phyloP scores from a whole-genome alignment of 2,329 filamentous ascomycete genomes.

The Aspergillus tubingensis region DNA sequence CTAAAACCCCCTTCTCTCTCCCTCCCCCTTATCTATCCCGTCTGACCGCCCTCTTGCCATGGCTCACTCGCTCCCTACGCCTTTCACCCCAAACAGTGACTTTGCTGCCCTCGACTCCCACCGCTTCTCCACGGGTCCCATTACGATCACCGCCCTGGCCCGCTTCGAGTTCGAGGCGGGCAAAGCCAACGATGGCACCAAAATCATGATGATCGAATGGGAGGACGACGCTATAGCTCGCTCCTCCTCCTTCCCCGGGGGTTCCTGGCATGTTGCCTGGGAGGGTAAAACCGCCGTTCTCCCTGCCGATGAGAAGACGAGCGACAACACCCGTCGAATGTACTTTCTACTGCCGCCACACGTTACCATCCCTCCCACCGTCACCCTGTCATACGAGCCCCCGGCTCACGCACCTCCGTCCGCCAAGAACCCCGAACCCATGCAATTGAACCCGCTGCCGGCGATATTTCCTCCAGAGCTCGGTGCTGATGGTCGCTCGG shows the following conservation, averaged over 20 bases:
- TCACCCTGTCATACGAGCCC: slow-evolving; percentile 63
- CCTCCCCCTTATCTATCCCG: background rate
- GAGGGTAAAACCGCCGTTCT: slow-evolving; percentile 75
- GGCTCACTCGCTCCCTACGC: slow-evolving; percentile 19
- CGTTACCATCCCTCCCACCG: slow-evolving; percentile 68
- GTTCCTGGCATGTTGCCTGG: slow-evolving; percentile 79
- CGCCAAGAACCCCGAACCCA: slow-evolving; percentile 30
- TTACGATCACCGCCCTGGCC: slow-evolving; percentile 64
- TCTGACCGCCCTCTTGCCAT: slow-evolving; percentile 7
- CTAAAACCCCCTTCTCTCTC: background rate
- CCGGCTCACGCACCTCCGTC: slow-evolving; percentile 30
- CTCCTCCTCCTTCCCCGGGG: slow-evolving; percentile 38
- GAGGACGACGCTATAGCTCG: slow-evolving; percentile 60
- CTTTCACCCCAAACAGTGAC: slow-evolving; percentile 36
- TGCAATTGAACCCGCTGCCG: slow-evolving; percentile 75
- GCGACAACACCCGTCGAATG: slow-evolving; percentile 61
- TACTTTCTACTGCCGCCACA: slow-evolving; percentile 81
- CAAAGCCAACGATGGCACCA: slow-evolving; percentile 78
- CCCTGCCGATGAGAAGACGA: slow-evolving; percentile 61
- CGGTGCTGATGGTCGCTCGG: slow-evolving; percentile 64
- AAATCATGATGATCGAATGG: slow-evolving; percentile 94
- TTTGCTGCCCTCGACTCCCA: slow-evolving; percentile 37
- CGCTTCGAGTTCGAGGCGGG: slow-evolving; percentile 85
- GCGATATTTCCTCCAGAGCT: slow-evolving; percentile 82
- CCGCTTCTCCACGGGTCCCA: slow-evolving; percentile 25